Evolutionary conservation across 768 basidiomycete genomes (phyloP), one percentile per base, ranked within the genome.

Genomic region (Lactarius quietus): DNA sequence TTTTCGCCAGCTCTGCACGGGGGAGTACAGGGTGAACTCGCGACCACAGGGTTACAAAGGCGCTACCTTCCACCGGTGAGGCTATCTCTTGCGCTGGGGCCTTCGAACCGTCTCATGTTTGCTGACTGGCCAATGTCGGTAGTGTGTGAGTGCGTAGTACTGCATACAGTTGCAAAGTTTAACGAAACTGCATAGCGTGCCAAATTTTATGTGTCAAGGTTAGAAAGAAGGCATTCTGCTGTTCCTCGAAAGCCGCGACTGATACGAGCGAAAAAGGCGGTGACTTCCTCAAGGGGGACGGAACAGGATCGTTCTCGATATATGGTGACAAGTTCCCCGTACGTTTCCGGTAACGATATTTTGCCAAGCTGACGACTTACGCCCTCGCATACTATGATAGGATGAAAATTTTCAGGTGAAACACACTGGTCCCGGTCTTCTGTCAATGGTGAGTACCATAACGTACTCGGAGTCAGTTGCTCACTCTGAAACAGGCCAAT

Each of bases 171-270:
- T 35, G 65, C 64, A 68, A 51, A 14, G 23, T 26, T 73, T 58
- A 70, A 41, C 48, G 23, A 28, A 55, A 29, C 28, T 26, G 28
- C 26, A 3, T 65, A 93, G 91, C 18, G 90, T 93, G 26, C 90
- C 87, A 7, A 92, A 92, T 71, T 99, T 98, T 78, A 98, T 99
- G 95, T 92, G 93, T 70, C 95, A 98, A 84, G 94, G 94, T 82
- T 60, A 29, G 75, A 74, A 20, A 26, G 31, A 33, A 26, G 51
- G 38, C 3, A 33, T 36, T 56, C 33, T 45, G 52, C 15, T 8
- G 1, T 31, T 33, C 31, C 53, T 15, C 52, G 63, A 41, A 23
- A 23, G 1, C 18, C 5, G 12, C 23, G 52, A n/a, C 65, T 66
- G 18, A 62, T 26, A 18, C 26, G 38, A 36, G 52, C 1, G 31